phyloP scores from a whole-genome alignment of 805 yeast species.

The Blastobotrys muscicola region DNA sequence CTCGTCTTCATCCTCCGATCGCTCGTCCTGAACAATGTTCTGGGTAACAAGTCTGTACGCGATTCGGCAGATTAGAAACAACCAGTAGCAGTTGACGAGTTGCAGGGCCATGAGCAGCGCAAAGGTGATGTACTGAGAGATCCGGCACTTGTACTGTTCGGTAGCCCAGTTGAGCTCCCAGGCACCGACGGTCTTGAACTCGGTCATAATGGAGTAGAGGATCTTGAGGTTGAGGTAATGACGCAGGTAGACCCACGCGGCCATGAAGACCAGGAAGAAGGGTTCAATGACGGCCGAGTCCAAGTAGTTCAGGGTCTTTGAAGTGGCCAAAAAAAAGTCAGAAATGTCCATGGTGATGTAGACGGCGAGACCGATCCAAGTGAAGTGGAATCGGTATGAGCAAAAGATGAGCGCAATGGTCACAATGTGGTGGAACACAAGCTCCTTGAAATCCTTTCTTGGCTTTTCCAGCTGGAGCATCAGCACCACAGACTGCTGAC shows the following conservation, averaged over 20 bases:
- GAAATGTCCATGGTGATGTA: slow-evolving; percentile 95
- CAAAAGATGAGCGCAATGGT: slow-evolving; percentile 80
- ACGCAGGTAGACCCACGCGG: slow-evolving; percentile 79
- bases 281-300: slow-evolving; percentile 56
- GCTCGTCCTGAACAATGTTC: slow-evolving; percentile 64
- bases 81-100: slow-evolving; percentile 81
- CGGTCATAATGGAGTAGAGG: slow-evolving; percentile 52
- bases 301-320: slow-evolving; percentile 82
- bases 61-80: slow-evolving; percentile 70
- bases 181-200: slow-evolving; percentile 78
- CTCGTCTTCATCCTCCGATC: slow-evolving; percentile 65
- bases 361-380: slow-evolving; percentile 87
- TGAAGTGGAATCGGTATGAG: slow-evolving; percentile 89
- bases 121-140: slow-evolving; percentile 86
- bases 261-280: slow-evolving; percentile 58
- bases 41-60: slow-evolving; percentile 52
- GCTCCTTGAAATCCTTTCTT: slow-evolving; percentile 84
- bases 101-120: slow-evolving; percentile 69
- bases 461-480: slow-evolving; percentile 85
- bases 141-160: slow-evolving; percentile 94
- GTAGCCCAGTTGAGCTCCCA: slow-evolving; percentile 73
- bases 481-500: slow-evolving; percentile 84
- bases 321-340: slow-evolving; percentile 75
- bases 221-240: slow-evolving; percentile 76
- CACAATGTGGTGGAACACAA: slow-evolving; percentile 86